A percentile compares a stretch with the other conserved stretches of the same genome.
phyloP scores from a whole-genome alignment of 177 flowering plant genomes.

The Vitis hybrid region DNA sequence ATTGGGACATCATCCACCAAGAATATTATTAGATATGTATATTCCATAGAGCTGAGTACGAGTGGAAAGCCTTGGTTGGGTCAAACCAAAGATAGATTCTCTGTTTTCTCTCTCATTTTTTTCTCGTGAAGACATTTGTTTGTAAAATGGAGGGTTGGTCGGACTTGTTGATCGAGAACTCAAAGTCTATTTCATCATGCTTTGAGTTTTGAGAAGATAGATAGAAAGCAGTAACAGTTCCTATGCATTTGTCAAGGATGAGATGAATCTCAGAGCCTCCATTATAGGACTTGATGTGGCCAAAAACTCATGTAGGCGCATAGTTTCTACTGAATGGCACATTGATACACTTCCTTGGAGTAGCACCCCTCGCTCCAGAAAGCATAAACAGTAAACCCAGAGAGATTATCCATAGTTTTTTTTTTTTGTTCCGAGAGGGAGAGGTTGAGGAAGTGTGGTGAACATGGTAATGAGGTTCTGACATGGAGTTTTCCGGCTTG shows the following conservation, averaged over 20 bases:
- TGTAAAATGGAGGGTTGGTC: slow-evolving; percentile 46
- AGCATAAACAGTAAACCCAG: slow-evolving; percentile 17
- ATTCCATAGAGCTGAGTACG: slow-evolving; percentile 45
- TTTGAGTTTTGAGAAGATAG: slow-evolving; percentile 33
- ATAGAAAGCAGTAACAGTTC: slow-evolving; percentile 46
- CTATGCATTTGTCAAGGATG: slow-evolving; percentile 36
- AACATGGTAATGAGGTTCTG: too few species aligned
- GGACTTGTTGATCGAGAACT: slow-evolving; percentile 45
- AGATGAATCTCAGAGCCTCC: slow-evolving; percentile 45
- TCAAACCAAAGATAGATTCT: slow-evolving; percentile 52
- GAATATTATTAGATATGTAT: slow-evolving; percentile 9
- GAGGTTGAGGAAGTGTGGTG: too few species aligned
- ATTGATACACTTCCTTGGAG: slow-evolving; percentile 28
- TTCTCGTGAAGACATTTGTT: slow-evolving; percentile 48
- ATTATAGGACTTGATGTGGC: slow-evolving; percentile 46
- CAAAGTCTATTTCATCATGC: slow-evolving; percentile 54
- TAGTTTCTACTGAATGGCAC: slow-evolving; percentile 45
- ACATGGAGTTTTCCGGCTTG: too few species aligned
- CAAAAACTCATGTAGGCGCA: slow-evolving; percentile 47
- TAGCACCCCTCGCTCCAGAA: slow-evolving; percentile 22
- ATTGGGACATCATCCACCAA: too few species aligned
- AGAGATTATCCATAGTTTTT: slow-evolving; percentile 1
- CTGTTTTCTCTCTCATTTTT: slow-evolving; percentile 42
- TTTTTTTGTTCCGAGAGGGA: too few species aligned
- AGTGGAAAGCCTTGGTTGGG: slow-evolving; percentile 34